Conservation (phyloP, 1,284 basidiomycete genomes). For the Boletus mariae region DNA sequence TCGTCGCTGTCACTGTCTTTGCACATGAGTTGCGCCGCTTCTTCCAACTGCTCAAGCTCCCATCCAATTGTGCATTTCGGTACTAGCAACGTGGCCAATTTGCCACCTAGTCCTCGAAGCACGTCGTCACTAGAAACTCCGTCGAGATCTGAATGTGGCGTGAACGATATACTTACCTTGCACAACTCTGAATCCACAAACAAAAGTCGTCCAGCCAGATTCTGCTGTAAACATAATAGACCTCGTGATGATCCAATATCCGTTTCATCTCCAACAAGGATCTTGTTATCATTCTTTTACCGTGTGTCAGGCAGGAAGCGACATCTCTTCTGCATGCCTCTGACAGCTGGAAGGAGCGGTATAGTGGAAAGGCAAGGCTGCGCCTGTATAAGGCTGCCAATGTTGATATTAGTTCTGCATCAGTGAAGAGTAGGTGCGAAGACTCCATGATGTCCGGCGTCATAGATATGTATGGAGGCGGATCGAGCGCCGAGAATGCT, state of each 20-base stretch:
- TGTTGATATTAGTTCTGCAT: constrained; percentile 45
- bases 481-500: constrained; percentile 73
- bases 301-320: constrained; percentile 52
- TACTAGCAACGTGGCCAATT: constrained; percentile 41
- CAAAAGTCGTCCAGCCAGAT: constrained; percentile 81
- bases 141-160: constrained; percentile 1
- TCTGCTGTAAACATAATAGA: constrained; percentile 79
- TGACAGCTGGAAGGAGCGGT: constrained; percentile 69
- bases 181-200: constrained; percentile 63
- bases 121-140: constrained; percentile 48
- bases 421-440: constrained; percentile 36
- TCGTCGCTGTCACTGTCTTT: constrained; percentile 58
- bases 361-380: constrained; percentile 67
- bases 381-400: constrained; percentile 67
- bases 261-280: constrained; percentile 65
- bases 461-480: constrained; percentile 45
- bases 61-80: constrained; percentile 60
- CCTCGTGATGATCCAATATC: constrained; percentile 73
- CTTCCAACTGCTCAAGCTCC: constrained; percentile 66
- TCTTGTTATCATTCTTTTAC: constrained; percentile 57
- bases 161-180: constrained; percentile 43
- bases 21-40: constrained; percentile 40
- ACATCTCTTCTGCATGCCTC: constrained; percentile 64
- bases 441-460: constrained; percentile 11
- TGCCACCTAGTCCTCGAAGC: constrained; percentile 44